Base-by-base conservation (phyloP, 768 basidiomycete species). In the Hortiboletus campestris region DNA sequence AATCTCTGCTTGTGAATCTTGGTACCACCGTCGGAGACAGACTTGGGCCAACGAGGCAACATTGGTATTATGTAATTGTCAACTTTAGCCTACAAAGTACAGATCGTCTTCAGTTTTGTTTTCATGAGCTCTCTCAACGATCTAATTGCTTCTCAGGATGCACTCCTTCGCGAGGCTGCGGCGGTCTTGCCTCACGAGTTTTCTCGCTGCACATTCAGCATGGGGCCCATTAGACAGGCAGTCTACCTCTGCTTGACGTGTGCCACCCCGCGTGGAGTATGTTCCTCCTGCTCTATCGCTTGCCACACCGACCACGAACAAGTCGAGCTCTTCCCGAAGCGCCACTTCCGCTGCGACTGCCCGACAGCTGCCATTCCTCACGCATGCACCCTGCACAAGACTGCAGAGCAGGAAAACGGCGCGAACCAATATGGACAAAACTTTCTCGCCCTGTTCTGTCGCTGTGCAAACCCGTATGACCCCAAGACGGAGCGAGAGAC, bases 281-380 rank as follows among this genome's bases (percentile, higher is more conserved):
- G 91, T 61, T 82, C 88, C 16, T 87, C 91, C 8, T 94, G 91
- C 72, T 91, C 89, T 29, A 80, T 93, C 49, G 88, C 91, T 22
- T 94, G 91, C 67, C 91, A 94, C 67, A 88, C 88, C 14, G 78
- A 90, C 67, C 90, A 92, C 69, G 87, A 93, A 63, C 91, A 94
- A 67, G 70, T 93, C 49, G 91, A 94, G 69, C 78, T 94, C 56
- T 93, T 94, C 72, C 90, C 91, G 1, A 94, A 94, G 67, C 82
- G 91, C 61, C 73, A 78, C 55, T 92, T 93, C 65, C 83, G 86
- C 34, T 94, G 91, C 65, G 91, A 94, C 70, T 94, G 91, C 68
- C 89, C 91, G 4, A 93, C 91, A 17, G 54, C 72, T 13, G 75
- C 81, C 6, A 71, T 91, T 20, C 63, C 78, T 0, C 85, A 86